phyloP scores from a whole-genome alignment of 2,329 filamentous ascomycete genomes.

The Orbilia blumenaviensis region DNA sequence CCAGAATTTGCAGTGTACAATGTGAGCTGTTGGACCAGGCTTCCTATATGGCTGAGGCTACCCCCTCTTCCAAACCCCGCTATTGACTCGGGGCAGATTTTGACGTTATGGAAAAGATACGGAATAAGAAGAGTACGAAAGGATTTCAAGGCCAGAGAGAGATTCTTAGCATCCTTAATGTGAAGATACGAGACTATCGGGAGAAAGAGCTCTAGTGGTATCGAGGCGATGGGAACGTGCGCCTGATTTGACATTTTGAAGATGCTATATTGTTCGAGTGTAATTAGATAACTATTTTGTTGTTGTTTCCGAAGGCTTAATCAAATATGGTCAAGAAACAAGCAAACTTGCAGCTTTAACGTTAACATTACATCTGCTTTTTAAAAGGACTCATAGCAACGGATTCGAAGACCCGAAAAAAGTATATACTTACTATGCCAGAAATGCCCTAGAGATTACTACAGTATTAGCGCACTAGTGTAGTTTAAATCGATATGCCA shows the following conservation, averaged over 20 bases:
- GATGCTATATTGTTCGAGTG: not conserved
- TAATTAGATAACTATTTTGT: not conserved
- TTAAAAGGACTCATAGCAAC: too few species aligned
- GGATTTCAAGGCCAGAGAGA: constrained; percentile 17
- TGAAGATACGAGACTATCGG: constrained; percentile 15
- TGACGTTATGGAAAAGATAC: constrained; percentile 8
- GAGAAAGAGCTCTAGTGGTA: constrained; percentile 26
- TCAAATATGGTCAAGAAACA: too few species aligned
- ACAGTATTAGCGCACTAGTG: too few species aligned
- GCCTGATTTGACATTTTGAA: not conserved
- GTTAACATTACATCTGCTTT: too few species aligned
- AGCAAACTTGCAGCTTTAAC: too few species aligned
- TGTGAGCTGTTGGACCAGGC: not conserved
- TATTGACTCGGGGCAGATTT: constrained; percentile 6
- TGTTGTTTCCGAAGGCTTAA: too few species aligned
- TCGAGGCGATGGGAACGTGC: not conserved
- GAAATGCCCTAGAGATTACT: too few species aligned
- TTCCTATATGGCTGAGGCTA: not conserved
- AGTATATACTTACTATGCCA: too few species aligned
- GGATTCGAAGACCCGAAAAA: too few species aligned
- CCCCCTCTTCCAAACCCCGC: constrained; percentile 13
- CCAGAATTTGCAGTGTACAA: not conserved
- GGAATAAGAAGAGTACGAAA: constrained; percentile 1
- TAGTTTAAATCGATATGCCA: too few species aligned
- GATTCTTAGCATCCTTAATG: not conserved